A percentile compares a stretch with the other conserved stretches of the same genome.
These are phyloP conservation scores for Gossypium stocksii DNA, from an alignment of 345 rosid species.

Conservation along the genomic window DNA sequence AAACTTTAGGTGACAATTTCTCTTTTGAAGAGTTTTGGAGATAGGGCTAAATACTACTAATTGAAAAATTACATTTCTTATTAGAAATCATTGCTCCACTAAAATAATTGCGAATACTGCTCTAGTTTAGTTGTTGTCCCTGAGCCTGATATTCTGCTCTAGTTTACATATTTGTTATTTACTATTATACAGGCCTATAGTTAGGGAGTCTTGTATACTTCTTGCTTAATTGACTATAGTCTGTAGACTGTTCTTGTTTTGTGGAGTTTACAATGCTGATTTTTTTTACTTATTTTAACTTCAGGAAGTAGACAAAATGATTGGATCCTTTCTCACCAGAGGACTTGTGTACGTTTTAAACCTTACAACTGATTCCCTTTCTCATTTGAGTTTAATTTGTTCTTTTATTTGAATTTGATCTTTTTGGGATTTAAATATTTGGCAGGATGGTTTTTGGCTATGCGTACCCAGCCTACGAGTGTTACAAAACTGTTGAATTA, in stretches of 20 bases:
- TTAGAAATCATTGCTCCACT: not conserved
- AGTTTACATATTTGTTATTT: not conserved
- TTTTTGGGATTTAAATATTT: not conserved
- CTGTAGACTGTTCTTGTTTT: not conserved
- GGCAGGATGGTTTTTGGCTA: slow-evolving; percentile 70
- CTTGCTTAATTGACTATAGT: not conserved
- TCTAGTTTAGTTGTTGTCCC: not conserved
- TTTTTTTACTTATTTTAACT: slow-evolving; percentile 5
- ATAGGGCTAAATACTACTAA: not conserved
- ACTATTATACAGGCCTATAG: not conserved
- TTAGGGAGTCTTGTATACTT: not conserved
- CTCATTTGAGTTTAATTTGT: not conserved
- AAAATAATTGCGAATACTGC: not conserved
- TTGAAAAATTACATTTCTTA: not conserved
- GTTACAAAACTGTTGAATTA: slow-evolving; percentile 64
- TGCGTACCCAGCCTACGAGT: slow-evolving; percentile 77
- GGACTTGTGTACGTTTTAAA: slow-evolving; percentile 50
- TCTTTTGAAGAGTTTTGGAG: not conserved
- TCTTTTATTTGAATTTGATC: not conserved
- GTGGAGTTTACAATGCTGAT: not conserved
- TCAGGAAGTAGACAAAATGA: slow-evolving; percentile 30
- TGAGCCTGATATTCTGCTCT: not conserved
- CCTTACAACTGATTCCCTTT: not conserved
- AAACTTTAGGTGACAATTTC: not conserved
- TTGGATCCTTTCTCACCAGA: slow-evolving; percentile 50